Percentiles rank a stretch among this genome's conserved stretches.
phyloP scores from a whole-genome alignment of 2,329 filamentous ascomycete genomes.

The Zasmidium angulare region DNA sequence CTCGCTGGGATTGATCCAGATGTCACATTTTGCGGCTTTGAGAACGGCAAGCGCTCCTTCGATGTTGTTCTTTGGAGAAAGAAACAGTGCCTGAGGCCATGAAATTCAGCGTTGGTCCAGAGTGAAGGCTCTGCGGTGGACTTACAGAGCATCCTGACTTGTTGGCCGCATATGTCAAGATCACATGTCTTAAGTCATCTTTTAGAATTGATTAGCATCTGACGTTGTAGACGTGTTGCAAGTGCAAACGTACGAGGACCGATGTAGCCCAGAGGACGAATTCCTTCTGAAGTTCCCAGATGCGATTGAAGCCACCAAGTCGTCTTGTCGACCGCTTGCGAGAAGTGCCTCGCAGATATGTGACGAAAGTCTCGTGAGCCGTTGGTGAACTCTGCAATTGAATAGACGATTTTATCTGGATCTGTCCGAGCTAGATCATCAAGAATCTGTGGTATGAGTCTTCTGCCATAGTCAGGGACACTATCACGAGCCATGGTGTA shows the following conservation, averaged over 20 bases:
- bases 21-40: conserved; percentile 6
- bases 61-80: conserved; percentile 12
- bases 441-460: neutral
- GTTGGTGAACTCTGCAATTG: neutral
- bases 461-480: neutral
- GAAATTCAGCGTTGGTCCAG: neutral
- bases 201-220: neutral
- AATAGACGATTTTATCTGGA: neutral
- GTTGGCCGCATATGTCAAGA: neutral
- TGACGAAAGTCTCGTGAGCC: neutral
- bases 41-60: conserved; percentile 8
- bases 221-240: neutral
- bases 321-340: neutral
- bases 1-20: neutral
- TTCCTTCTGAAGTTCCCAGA: neutral
- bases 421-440: neutral
- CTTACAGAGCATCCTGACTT: neutral
- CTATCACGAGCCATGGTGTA: neutral
- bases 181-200: neutral
- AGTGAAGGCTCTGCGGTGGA: neutral
- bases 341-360: neutral
- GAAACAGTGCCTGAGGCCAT: conserved; percentile 5
- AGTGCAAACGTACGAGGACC: neutral
- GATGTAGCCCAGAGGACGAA: neutral
- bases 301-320: neutral